These are phyloP conservation scores for Ogataea salicorniae DNA, from an alignment of 805 yeast genomes.

Conservation along the genomic window DNA sequence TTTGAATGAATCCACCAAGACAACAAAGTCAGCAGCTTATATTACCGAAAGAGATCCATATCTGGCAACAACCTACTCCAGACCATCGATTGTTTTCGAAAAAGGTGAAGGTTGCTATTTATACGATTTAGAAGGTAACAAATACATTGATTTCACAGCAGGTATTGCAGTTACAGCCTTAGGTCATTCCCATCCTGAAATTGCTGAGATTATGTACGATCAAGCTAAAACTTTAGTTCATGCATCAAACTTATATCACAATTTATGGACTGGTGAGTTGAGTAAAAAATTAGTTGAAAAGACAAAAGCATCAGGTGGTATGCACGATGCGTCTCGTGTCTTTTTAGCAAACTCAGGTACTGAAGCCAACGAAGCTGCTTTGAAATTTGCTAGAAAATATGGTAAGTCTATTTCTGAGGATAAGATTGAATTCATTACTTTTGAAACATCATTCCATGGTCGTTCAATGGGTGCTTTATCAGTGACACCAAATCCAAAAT, in stretches of 20 bases:
- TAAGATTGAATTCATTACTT: slow-evolving; percentile 79
- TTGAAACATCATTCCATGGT: slow-evolving; percentile 89
- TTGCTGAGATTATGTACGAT: slow-evolving; percentile 63
- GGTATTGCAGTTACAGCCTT: slow-evolving; percentile 97
- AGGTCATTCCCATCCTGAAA: slow-evolving; percentile 78
- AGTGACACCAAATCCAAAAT: slow-evolving; percentile 89
- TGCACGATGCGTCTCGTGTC: slow-evolving; percentile 73
- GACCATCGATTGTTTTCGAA: slow-evolving; percentile 71
- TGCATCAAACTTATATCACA: slow-evolving; percentile 80
- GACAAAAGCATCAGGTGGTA: slow-evolving; percentile 72
- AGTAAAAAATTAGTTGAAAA: slow-evolving; percentile 63
- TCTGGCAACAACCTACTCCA: slow-evolving; percentile 73
- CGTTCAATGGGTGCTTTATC: slow-evolving; percentile 90
- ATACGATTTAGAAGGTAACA: slow-evolving; percentile 73
- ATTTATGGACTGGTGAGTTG: slow-evolving; percentile 77
- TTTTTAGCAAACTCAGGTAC: slow-evolving; percentile 57
- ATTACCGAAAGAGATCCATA: slow-evolving; percentile 46
- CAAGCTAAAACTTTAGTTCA: slow-evolving; percentile 76
- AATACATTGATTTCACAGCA: slow-evolving; percentile 86
- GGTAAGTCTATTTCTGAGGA: slow-evolving; percentile 52
- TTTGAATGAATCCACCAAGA: slow-evolving; percentile 4
- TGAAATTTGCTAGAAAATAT: slow-evolving; percentile 68
- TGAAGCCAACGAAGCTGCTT: slow-evolving; percentile 55
- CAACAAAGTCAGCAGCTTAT: slow-evolving; percentile 31
- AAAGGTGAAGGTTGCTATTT: slow-evolving; percentile 78